These are phyloP conservation scores for Periconia sp. DNA, from an alignment of 2,329 filamentous ascomycete species.

Conservation along the genomic window DNA sequence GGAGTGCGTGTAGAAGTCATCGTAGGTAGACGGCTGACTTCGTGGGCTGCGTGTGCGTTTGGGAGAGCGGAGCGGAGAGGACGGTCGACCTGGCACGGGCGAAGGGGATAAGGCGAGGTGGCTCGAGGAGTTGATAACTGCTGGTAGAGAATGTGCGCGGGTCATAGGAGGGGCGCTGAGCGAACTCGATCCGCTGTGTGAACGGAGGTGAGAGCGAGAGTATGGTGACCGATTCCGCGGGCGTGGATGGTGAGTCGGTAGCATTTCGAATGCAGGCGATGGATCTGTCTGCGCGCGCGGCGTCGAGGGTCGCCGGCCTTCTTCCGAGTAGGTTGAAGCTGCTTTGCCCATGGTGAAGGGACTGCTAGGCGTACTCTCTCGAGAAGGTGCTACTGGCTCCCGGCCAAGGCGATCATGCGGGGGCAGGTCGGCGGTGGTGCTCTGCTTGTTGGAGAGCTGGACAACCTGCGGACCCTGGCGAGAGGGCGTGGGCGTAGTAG, in stretches of 20 bases:
- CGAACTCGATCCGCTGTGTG: slow-evolving; percentile 49
- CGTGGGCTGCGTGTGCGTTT: slow-evolving; percentile 49
- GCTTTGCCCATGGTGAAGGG: slow-evolving; percentile 27
- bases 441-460: not conserved
- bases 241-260: slow-evolving; percentile 34
- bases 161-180: slow-evolving; percentile 54
- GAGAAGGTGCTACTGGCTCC: not conserved
- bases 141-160: slow-evolving; percentile 55
- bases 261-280: slow-evolving; percentile 32
- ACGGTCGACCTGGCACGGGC: slow-evolving; percentile 37
- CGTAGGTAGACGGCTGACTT: slow-evolving; percentile 22
- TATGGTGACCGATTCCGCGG: slow-evolving; percentile 57
- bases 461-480: slow-evolving; percentile 8
- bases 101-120: slow-evolving; percentile 44
- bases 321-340: slow-evolving; percentile 30
- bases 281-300: slow-evolving; percentile 49
- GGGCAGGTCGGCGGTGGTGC: not conserved
- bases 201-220: slow-evolving; percentile 53
- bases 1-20: slow-evolving; percentile 32
- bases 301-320: slow-evolving; percentile 39
- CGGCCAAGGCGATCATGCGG: not conserved
- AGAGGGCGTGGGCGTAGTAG: slow-evolving; percentile 10
- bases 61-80: slow-evolving; percentile 51
- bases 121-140: slow-evolving; percentile 43
- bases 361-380: not conserved